Evolutionary conservation across 2,329 filamentous ascomycete genomes (phyloP).

Genomic region (Phaeosphaeriaceae sp.): DNA sequence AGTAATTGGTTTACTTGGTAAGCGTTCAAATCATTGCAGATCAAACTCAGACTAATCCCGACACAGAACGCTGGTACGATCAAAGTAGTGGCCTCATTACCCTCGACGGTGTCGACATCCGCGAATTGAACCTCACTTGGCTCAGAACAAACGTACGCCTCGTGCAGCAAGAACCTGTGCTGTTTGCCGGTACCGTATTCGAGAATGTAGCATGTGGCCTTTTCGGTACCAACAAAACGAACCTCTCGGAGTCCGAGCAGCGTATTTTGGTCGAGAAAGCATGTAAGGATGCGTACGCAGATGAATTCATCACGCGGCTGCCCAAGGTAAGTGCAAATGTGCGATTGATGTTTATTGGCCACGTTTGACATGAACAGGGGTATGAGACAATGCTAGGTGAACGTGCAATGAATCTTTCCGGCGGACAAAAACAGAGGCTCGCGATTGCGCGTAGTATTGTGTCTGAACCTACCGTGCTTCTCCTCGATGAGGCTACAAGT

Average conservation of each 20-base stretch:
- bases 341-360: too few species aligned
- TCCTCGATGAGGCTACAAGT: conserved; percentile 86
- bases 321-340: conserved; percentile 33
- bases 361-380: conserved; percentile 64
- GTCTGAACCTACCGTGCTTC: conserved; percentile 84
- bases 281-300: conserved; percentile 90
- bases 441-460: conserved; percentile 90
- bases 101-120: conserved; percentile 66
- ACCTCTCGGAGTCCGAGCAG: conserved; percentile 60
- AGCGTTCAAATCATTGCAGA: conserved; percentile 68
- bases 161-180: conserved; percentile 88
- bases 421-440: conserved; percentile 95
- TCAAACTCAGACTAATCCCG: conserved; percentile 69
- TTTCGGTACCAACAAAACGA: conserved; percentile 68
- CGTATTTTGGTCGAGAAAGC: conserved; percentile 77
- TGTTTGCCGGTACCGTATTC: conserved; percentile 88
- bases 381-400: conserved; percentile 95
- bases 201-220: conserved; percentile 87
- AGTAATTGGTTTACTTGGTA: conserved; percentile 73
- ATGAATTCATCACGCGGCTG: conserved; percentile 82
- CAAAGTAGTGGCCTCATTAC: conserved; percentile 29
- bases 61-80: conserved; percentile 63
- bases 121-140: conserved; percentile 84
- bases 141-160: conserved; percentile 88
- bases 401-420: conserved; percentile 86